These are phyloP conservation scores for Circinella minor DNA, from an alignment of 371 early-diverging fungal genomes.

Conservation along the genomic window DNA sequence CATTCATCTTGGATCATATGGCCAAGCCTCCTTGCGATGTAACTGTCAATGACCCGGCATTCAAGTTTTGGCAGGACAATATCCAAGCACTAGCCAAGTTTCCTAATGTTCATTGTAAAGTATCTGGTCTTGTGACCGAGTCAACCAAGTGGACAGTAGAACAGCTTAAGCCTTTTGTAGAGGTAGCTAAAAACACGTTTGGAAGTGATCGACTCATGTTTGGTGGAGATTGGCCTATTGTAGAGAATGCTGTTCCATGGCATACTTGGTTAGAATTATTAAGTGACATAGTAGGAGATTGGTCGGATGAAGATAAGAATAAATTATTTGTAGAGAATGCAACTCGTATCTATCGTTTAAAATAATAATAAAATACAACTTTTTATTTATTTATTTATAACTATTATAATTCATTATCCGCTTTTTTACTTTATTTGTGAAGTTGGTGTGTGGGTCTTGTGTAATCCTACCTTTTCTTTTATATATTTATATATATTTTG, in stretches of 20 bases:
- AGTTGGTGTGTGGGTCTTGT: no score
- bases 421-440: not conserved
- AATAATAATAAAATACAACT: not conserved
- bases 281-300: conserved; percentile 26
- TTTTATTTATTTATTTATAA: not conserved
- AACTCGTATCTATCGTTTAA: conserved; percentile 22
- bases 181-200: conserved; percentile 39
- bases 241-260: conserved; percentile 30
- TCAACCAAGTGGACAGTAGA: conserved; percentile 12
- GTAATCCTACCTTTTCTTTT: no score
- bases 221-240: conserved; percentile 53
- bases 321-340: conserved; percentile 47
- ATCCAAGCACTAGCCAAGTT: conserved; percentile 26
- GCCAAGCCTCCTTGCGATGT: conserved; percentile 52
- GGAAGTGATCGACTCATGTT: conserved; percentile 49
- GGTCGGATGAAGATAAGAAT: conserved; percentile 38
- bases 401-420: conserved; percentile 1
- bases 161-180: conserved; percentile 41
- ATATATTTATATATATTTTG: not conserved
- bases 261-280: conserved; percentile 38
- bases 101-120: conserved; percentile 44
- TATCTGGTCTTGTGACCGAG: conserved; percentile 49
- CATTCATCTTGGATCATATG: conserved; percentile 53
- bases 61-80: conserved; percentile 37
- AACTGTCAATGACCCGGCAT: conserved; percentile 29